Percentiles rank a stretch among this genome's conserved stretches.
These are phyloP conservation scores for Wickerhamiella alocasiicola DNA, from an alignment of 805 yeast genomes.

Conservation along the genomic window DNA sequence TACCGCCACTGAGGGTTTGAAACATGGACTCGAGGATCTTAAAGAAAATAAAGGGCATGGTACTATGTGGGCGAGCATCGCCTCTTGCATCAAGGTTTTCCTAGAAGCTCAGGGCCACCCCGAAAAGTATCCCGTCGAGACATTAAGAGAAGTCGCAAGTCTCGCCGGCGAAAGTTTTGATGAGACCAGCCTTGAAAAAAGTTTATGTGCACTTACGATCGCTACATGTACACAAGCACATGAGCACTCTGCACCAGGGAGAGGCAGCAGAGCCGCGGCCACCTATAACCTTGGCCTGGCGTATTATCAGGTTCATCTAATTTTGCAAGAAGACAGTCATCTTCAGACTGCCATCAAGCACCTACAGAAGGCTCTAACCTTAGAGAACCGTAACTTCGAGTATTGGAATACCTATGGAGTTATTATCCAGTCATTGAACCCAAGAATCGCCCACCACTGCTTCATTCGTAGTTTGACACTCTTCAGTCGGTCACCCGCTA, in stretches of 20 bases:
- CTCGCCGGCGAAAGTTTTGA: constrained; percentile 15
- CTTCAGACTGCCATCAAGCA: constrained; percentile 43
- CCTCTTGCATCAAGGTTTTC: constrained; percentile 44
- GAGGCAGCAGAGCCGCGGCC: constrained; percentile 29
- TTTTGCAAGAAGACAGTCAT: constrained; percentile 23
- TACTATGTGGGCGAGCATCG: constrained; percentile 53
- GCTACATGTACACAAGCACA: constrained; percentile 1
- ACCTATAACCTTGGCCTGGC: constrained; percentile 64
- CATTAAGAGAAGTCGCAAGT: constrained; percentile 22
- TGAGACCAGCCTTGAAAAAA: neutral
- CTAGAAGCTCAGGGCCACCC: constrained; percentile 43
- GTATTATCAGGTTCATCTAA: constrained; percentile 37
- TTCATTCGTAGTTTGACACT: constrained; percentile 68
- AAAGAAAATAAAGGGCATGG: constrained; percentile 28
- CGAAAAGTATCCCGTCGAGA: constrained; percentile 38
- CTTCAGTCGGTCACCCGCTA: constrained; percentile 50
- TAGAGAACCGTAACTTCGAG: constrained; percentile 56
- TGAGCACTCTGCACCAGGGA: constrained; percentile 11
- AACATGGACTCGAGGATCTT: constrained; percentile 32
- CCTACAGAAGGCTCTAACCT: constrained; percentile 54
- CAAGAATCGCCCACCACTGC: constrained; percentile 82
- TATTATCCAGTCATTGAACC: constrained; percentile 49
- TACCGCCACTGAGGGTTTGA: constrained; percentile 36
- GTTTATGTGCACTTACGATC: neutral
- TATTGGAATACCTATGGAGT: constrained; percentile 80